Evolutionary conservation across 768 basidiomycete species (phyloP).

Genomic region (Trametes cinnabarina): DNA sequence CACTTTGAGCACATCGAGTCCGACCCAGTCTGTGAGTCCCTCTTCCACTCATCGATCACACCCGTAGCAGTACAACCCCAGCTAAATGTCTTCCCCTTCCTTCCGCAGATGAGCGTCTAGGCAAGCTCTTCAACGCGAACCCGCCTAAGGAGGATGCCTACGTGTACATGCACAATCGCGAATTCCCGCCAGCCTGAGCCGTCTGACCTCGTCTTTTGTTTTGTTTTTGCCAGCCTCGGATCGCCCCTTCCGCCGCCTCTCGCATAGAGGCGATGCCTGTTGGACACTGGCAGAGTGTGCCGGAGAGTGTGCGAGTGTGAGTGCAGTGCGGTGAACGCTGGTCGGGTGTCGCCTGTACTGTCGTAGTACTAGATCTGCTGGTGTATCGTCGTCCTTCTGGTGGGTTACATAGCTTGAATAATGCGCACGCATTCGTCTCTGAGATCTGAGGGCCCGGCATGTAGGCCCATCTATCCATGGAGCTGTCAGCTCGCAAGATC

Average conservation of each 20-base stretch:
- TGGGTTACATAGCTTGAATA: not conserved
- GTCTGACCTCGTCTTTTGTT: too few relatives aligned
- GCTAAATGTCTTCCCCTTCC: too few relatives aligned
- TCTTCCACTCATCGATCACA: not conserved
- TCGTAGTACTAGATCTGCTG: constrained; percentile 4
- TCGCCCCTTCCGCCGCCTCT: too few relatives aligned
- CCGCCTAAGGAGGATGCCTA: constrained; percentile 79
- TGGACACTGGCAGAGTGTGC: too few relatives aligned
- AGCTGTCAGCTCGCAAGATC: too few relatives aligned
- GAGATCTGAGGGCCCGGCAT: too few relatives aligned
- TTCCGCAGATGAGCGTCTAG: constrained; percentile 62
- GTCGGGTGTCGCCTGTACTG: not conserved
- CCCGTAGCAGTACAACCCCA: not conserved
- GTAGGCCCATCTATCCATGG: too few relatives aligned
- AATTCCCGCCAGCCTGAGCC: not conserved
- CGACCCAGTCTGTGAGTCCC: constrained; percentile 67
- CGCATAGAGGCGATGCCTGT: too few relatives aligned
- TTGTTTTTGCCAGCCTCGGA: too few relatives aligned
- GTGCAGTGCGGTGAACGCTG: not conserved
- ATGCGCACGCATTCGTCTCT: too few relatives aligned
- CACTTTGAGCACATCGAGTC: constrained; percentile 71
- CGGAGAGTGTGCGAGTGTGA: too few relatives aligned
- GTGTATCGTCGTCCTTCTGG: not conserved
- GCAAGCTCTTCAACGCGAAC: constrained; percentile 53
- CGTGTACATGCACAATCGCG: constrained; percentile 48